These are phyloP conservation scores for Xerocomellus dryophilus DNA, from an alignment of 768 basidiomycete genomes.

Conservation along the genomic window DNA sequence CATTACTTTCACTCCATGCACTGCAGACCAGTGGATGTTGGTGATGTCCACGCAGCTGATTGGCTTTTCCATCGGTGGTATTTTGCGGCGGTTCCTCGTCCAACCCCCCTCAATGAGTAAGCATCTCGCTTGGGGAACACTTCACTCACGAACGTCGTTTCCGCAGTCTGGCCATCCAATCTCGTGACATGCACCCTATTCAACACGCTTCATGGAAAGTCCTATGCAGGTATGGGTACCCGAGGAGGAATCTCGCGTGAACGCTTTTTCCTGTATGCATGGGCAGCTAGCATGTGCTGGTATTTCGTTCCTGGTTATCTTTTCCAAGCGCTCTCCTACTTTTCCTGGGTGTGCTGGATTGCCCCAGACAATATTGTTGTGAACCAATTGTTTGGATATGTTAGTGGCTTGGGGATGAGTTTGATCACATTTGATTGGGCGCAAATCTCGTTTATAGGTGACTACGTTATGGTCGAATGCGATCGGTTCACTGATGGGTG, in stretches of 20 bases:
- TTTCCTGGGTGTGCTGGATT: slow-evolving; percentile 66
- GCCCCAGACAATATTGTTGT: slow-evolving; percentile 64
- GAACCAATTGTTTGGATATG: slow-evolving; percentile 74
- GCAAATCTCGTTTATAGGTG: slow-evolving; percentile 46
- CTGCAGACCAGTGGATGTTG: slow-evolving; percentile 54
- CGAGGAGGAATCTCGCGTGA: slow-evolving; percentile 50
- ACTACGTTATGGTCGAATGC: background rate
- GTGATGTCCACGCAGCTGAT: slow-evolving; percentile 73
- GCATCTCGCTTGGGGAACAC: slow-evolving; percentile 2
- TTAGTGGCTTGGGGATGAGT: slow-evolving; percentile 58
- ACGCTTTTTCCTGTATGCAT: slow-evolving; percentile 48
- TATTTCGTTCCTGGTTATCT: slow-evolving; percentile 74
- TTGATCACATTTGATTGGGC: slow-evolving; percentile 81
- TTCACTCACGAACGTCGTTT: slow-evolving; percentile 27
- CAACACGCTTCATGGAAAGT: slow-evolving; percentile 67
- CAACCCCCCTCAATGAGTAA: slow-evolving; percentile 62
- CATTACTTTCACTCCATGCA: background rate
- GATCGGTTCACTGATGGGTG: background rate
- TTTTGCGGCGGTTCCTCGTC: slow-evolving; percentile 60
- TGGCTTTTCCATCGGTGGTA: slow-evolving; percentile 59
- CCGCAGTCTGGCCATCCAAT: slow-evolving; percentile 70
- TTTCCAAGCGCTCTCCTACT: slow-evolving; percentile 62
- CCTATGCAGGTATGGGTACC: slow-evolving; percentile 41
- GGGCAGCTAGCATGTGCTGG: slow-evolving; percentile 34
- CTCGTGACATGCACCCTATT: slow-evolving; percentile 69